Evolutionary conservation across 1,284 basidiomycete species (phyloP).

Genomic region (Trametes polyzona): DNA sequence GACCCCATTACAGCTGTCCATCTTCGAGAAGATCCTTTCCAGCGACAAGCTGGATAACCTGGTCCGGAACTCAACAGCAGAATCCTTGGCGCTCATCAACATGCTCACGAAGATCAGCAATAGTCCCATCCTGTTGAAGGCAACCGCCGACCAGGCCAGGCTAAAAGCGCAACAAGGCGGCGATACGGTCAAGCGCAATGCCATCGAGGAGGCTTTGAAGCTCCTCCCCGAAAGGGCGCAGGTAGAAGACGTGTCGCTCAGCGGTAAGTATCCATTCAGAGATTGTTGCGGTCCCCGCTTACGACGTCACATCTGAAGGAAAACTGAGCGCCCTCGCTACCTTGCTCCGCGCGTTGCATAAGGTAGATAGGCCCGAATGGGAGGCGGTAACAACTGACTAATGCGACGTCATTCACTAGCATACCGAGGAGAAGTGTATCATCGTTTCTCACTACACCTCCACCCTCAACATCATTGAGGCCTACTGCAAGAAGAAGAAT

Average conservation of each 20-base stretch:
- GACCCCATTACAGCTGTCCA: slow-evolving; percentile 77
- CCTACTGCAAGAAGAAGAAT: slow-evolving; percentile 74
- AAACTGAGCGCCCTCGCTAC: slow-evolving; percentile 81
- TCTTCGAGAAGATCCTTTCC: slow-evolving; percentile 79
- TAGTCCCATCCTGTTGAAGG: slow-evolving; percentile 86
- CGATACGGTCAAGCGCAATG: slow-evolving; percentile 48
- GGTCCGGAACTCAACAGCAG: slow-evolving; percentile 70
- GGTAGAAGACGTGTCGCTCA: slow-evolving; percentile 74
- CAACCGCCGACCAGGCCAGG: slow-evolving; percentile 65
- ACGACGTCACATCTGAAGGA: too few relatives aligned
- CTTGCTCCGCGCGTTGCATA: slow-evolving; percentile 69
- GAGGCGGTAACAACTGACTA: background rate
- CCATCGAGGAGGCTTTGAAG: slow-evolving; percentile 64
- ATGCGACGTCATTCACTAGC: slow-evolving; percentile 38
- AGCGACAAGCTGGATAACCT: slow-evolving; percentile 69
- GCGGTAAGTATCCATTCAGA: slow-evolving; percentile 57
- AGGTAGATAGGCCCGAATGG: slow-evolving; percentile 41
- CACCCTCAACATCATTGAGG: slow-evolving; percentile 91
- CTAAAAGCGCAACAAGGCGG: slow-evolving; percentile 39
- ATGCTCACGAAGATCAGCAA: slow-evolving; percentile 91
- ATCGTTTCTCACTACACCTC: slow-evolving; percentile 90
- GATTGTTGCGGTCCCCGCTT: too few relatives aligned
- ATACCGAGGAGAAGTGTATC: slow-evolving; percentile 92
- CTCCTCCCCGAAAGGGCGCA: slow-evolving; percentile 68
- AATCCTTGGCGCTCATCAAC: slow-evolving; percentile 84